Evolutionary conservation across 1,284 basidiomycete genomes (phyloP), one percentile per base, ranked within the genome.

Genomic region (Entoloma clypeatum): DNA sequence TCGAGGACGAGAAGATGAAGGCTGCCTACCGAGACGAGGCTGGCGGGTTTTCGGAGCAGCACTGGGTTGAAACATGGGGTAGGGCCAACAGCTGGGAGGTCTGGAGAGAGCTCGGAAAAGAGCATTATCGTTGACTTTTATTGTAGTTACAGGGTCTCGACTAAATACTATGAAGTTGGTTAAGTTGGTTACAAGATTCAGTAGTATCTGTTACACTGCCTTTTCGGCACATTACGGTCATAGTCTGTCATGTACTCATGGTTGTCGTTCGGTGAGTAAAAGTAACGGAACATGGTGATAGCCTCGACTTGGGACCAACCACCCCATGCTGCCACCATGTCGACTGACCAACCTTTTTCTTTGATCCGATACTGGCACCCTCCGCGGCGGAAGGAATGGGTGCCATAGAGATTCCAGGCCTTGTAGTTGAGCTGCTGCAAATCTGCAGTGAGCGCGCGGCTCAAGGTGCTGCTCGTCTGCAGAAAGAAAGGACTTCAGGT

Each of bases 261-360:
- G 36, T 57, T 57, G 48, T 57, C 53, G 22, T 55, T 51, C 3
- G 53, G 53, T 8, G 55, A 57, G 32, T 49, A 55, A 34, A 57
- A 54, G 28, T 57, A 57, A 8, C 50, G 46, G 32, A 52, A 55
- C 48, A 57, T 55, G 7, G 55, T 55, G 5, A 49, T 23, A 2
- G 50, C 55, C 35, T 55, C 53, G 3, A 55, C 38, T 36, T 54
- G 51, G 4, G 53, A 54, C 55, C 52, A 57, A 2, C 53, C 52
- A 29, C 53, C 53, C 54, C 55, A 55, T 22, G 46, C 49, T 19
- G 51, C 53, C 19, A 55, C 43, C 48, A 46, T 48, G 31, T 37
- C 48, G 13, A 43, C 22, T 2, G 40, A 16, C 49, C 49, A 55
- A 7, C 30, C 25, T 10, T 46, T 36, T 11, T 44, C 38, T 11